These are phyloP conservation scores for Candida peoriensis DNA, from an alignment of 805 yeast species.

Conservation along the genomic window DNA sequence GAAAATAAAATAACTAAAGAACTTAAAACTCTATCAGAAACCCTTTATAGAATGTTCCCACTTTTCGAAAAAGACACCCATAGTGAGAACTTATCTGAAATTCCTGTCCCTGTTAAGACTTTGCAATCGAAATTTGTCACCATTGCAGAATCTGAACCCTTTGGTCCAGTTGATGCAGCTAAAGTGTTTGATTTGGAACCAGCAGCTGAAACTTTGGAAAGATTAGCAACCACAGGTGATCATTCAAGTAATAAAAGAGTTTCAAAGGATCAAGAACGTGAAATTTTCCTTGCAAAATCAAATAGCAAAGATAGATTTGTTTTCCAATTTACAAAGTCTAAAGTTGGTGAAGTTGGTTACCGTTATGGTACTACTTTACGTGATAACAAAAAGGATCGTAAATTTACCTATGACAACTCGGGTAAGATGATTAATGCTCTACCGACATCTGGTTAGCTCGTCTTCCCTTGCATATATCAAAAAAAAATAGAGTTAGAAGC, in stretches of 20 bases:
- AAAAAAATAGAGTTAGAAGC: neutral
- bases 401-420: constrained; percentile 59
- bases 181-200: constrained; percentile 76
- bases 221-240: constrained; percentile 55
- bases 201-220: constrained; percentile 73
- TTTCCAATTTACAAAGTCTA: constrained; percentile 72
- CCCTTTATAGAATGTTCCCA: constrained; percentile 81
- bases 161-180: constrained; percentile 96
- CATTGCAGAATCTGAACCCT: constrained; percentile 91
- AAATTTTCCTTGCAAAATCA: constrained; percentile 44
- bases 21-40: constrained; percentile 49
- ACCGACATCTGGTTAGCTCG: constrained; percentile 22
- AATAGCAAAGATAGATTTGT: constrained; percentile 48
- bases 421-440: constrained; percentile 45
- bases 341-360: constrained; percentile 81
- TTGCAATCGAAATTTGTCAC: constrained; percentile 78
- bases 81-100: constrained; percentile 83
- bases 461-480: constrained; percentile 7
- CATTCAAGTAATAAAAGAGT: constrained; percentile 32
- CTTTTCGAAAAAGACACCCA: constrained; percentile 43
- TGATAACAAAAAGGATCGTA: constrained; percentile 83
- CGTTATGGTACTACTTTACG: constrained; percentile 89
- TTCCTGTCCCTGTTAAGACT: constrained; percentile 84
- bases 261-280: constrained; percentile 23
- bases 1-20: constrained; percentile 51